phyloP scores from a whole-genome alignment of 495 filamentous ascomycete species.

The Elaphomyces granulatus region DNA sequence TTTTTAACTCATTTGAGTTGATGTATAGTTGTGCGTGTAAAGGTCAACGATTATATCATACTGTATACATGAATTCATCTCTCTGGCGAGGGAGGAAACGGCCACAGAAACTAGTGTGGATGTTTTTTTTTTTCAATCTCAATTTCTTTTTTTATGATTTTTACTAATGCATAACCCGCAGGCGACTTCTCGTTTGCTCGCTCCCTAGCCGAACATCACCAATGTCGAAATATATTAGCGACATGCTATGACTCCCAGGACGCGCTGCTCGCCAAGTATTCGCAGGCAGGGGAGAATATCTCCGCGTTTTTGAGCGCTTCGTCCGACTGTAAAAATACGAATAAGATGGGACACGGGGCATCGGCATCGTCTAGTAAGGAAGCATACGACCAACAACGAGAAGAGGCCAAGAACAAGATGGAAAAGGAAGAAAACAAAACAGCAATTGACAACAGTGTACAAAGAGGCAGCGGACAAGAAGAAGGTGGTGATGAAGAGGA shows the following conservation, averaged over 20 bases:
- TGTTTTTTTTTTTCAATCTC: too few species aligned
- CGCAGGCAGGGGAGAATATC: slow-evolving; percentile 51
- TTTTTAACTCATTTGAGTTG: not conserved
- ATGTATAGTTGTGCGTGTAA: not conserved
- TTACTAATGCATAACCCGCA: too few species aligned
- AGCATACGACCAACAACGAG: not conserved
- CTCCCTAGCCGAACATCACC: slow-evolving; percentile 57
- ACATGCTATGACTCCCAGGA: slow-evolving; percentile 45
- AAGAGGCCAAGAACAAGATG: not conserved
- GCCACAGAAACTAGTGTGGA: too few species aligned
- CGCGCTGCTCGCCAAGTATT: slow-evolving; percentile 56
- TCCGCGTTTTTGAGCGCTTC: slow-evolving; percentile 29
- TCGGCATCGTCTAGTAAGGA: not conserved
- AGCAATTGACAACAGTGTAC: not conserved
- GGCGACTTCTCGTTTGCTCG: slow-evolving; percentile 80
- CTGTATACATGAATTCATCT: not conserved
- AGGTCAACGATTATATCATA: not conserved
- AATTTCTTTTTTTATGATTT: too few species aligned
- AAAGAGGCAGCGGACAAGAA: not conserved
- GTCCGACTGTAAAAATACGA: too few species aligned
- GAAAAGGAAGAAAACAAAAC: not conserved
- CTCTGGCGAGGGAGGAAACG: too few species aligned
- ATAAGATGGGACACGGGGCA: not conserved
- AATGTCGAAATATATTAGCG: slow-evolving; percentile 47
- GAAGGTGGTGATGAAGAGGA: not conserved